These are phyloP conservation scores for Colletotrichum tamarilloi DNA, from an alignment of 2,329 filamentous ascomycete species.

Conservation along the genomic window DNA sequence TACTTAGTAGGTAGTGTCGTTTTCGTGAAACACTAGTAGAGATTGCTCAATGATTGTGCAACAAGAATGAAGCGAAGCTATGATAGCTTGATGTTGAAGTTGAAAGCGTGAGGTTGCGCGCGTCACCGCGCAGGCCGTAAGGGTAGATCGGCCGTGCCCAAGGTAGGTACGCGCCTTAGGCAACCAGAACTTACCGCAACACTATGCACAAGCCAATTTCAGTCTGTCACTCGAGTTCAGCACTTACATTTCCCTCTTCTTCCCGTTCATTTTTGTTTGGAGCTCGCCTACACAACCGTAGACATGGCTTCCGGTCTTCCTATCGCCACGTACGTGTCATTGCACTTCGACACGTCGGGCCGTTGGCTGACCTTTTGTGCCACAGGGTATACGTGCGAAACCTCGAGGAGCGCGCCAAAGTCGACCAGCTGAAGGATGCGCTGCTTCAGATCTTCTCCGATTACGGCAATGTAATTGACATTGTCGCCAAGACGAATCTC, in stretches of 20 bases:
- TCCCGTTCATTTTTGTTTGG: not conserved
- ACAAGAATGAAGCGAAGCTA: too few relatives aligned
- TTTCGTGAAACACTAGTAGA: too few relatives aligned
- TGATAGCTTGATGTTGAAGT: not conserved
- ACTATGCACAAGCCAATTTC: not conserved
- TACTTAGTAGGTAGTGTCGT: too few relatives aligned
- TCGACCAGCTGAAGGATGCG: slow-evolving; percentile 78
- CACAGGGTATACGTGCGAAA: slow-evolving; percentile 79
- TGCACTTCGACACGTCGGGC: slow-evolving; percentile 72
- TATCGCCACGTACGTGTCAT: slow-evolving; percentile 79
- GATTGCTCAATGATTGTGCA: too few relatives aligned
- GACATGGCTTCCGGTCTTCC: slow-evolving; percentile 56
- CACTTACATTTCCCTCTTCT: not conserved
- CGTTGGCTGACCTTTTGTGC: slow-evolving; percentile 47
- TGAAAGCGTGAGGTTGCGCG: not conserved
- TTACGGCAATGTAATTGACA: slow-evolving; percentile 86
- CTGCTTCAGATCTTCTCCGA: slow-evolving; percentile 85
- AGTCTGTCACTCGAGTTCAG: not conserved
- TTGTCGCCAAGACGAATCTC: slow-evolving; percentile 89
- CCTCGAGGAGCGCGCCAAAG: slow-evolving; percentile 91
- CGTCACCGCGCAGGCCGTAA: not conserved
- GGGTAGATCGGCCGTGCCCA: too few relatives aligned
- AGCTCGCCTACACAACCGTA: not conserved
- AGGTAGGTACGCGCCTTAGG: not conserved
- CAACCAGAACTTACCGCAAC: not conserved